Evolutionary conservation across 2,329 filamentous ascomycete genomes (phyloP).

Genomic region (Epichloe amarillans): DNA sequence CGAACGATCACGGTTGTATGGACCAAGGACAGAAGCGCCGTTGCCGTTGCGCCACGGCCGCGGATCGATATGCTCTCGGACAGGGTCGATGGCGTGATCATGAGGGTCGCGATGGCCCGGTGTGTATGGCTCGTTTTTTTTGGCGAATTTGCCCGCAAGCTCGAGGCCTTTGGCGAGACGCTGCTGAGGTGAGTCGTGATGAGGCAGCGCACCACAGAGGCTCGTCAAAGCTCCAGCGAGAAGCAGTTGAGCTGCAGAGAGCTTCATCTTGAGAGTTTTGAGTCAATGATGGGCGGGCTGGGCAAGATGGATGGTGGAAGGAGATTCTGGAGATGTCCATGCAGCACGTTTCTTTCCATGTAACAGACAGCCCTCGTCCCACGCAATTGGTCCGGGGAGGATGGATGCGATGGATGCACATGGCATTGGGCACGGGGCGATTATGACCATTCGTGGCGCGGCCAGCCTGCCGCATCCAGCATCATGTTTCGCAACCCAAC

Average conservation of each 20-base stretch:
- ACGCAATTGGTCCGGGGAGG: no score
- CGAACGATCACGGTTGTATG: constrained; percentile 54
- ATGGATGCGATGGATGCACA: not conserved
- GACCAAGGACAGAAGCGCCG: constrained; percentile 54
- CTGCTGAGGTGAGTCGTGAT: constrained; percentile 40
- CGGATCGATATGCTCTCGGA: constrained; percentile 48
- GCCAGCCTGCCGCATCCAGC: not conserved
- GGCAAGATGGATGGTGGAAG: not conserved
- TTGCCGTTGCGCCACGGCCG: constrained; percentile 50
- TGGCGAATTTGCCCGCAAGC: constrained; percentile 28
- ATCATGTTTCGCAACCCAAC: not conserved
- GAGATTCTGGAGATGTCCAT: no score
- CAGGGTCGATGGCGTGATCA: constrained; percentile 47
- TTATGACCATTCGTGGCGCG: not conserved
- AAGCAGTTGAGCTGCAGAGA: constrained; percentile 14
- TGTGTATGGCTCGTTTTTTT: constrained; percentile 38
- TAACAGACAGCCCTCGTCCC: no score
- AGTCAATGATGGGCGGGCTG: not conserved
- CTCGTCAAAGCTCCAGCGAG: constrained; percentile 12
- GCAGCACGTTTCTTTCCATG: no score
- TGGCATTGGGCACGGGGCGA: not conserved
- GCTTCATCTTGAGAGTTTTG: constrained; percentile 14
- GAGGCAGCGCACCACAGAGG: constrained; percentile 15
- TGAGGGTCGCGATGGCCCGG: constrained; percentile 47
- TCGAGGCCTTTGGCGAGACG: constrained; percentile 37